Evolutionary conservation across 2,329 filamentous ascomycete genomes (phyloP).

Genomic region (Hawksworthiomyces lignivorus): DNA sequence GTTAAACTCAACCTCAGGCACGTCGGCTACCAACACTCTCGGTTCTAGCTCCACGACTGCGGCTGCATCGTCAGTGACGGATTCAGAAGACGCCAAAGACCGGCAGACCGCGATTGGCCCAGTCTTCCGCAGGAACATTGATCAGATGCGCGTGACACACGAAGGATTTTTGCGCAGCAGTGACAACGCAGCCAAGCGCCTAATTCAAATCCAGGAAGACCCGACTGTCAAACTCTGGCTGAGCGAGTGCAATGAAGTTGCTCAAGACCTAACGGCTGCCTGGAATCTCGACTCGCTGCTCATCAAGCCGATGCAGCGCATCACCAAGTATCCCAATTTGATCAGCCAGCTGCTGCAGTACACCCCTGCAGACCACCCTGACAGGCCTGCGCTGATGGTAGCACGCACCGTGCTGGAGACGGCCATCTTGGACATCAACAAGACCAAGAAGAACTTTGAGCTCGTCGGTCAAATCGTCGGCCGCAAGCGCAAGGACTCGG

Average conservation of each 20-base stretch:
- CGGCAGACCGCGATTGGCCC: conserved; percentile 45
- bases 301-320: conserved; percentile 91
- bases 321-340: conserved; percentile 87
- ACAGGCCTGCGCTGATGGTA: conserved; percentile 55
- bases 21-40: conserved; percentile 20
- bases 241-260: conserved; percentile 84
- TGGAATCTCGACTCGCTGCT: conserved; percentile 96
- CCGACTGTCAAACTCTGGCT: conserved; percentile 73
- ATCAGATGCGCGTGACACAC: conserved; percentile 52
- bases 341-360: conserved; percentile 71
- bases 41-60: conserved; percentile 23
- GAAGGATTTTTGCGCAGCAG: conserved; percentile 57
- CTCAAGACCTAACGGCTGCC: conserved; percentile 82
- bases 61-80: conserved; percentile 22
- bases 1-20: conserved; percentile 29
- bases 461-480: conserved; percentile 83
- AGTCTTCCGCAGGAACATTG: conserved; percentile 48
- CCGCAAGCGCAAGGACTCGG: conserved; percentile 79
- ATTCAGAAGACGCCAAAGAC: conserved; percentile 44
- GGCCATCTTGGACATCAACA: conserved; percentile 82
- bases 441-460: conserved; percentile 90
- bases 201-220: conserved; percentile 57
- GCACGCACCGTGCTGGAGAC: conserved; percentile 50
- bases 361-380: conserved; percentile 77
- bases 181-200: conserved; percentile 52